These are phyloP conservation scores for Vanrija sp. DNA, from an alignment of 1,284 basidiomycete species.

Conservation along the genomic window DNA sequence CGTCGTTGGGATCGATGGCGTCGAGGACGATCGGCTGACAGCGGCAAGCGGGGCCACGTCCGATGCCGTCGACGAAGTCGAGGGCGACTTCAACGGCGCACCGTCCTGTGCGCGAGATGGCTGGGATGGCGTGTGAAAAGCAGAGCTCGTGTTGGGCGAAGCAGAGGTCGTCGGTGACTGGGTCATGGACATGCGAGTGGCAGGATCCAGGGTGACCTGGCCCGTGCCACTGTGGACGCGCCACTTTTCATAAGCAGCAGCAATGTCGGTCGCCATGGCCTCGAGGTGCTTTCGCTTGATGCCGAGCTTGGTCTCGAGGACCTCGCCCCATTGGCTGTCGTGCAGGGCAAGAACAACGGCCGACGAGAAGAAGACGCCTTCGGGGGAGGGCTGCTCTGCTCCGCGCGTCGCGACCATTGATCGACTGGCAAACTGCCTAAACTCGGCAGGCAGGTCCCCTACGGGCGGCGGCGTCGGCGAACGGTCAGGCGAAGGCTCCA, in stretches of 20 bases:
- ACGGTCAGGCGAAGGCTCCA: conserved; percentile 7
- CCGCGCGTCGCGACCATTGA: not conserved
- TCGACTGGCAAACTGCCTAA: not conserved
- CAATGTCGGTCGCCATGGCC: conserved; percentile 28
- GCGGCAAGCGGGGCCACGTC: not conserved
- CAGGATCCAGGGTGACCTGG: conserved; percentile 14
- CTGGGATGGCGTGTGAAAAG: too few relatives aligned
- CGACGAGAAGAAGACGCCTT: conserved; percentile 24
- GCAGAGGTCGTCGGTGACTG: not conserved
- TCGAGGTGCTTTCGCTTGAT: conserved; percentile 27
- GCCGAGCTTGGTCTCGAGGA: conserved; percentile 24
- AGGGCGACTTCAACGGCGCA: not conserved
- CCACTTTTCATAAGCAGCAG: conserved; percentile 32
- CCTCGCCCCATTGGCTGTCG: conserved; percentile 9
- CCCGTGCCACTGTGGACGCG: conserved; percentile 23
- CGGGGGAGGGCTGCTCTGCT: conserved; percentile 7
- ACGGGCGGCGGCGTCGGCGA: conserved; percentile 33
- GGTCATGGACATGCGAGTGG: conserved; percentile 1
- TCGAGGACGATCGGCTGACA: not conserved
- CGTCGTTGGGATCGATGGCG: not conserved
- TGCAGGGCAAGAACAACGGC: conserved; percentile 16
- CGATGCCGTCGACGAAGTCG: conserved; percentile 1
- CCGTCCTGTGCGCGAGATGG: not conserved
- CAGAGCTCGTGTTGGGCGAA: not conserved
- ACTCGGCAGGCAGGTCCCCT: conserved; percentile 15